A percentile compares a stretch with the other conserved stretches of the same genome.
These are phyloP conservation scores for Erythrophleum fordii DNA, from an alignment of 306 rosid genomes.

Conservation along the genomic window DNA sequence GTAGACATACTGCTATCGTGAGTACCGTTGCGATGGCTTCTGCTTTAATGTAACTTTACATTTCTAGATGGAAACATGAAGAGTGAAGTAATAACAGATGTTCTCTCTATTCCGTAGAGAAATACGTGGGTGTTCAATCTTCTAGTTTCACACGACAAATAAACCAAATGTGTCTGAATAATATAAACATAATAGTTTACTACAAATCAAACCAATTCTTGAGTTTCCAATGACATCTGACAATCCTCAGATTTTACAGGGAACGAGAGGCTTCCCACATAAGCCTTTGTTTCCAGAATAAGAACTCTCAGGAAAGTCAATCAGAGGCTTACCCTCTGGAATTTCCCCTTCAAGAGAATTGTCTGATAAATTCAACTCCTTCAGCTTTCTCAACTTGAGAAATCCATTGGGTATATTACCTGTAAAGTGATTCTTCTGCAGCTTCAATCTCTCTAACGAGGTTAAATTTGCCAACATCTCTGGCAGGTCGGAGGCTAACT, in stretches of 20 bases:
- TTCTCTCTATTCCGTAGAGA: not conserved
- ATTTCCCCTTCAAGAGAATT: slow-evolving; percentile 78
- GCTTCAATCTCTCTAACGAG: slow-evolving; percentile 58
- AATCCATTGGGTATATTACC: slow-evolving; percentile 66
- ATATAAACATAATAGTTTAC: not conserved
- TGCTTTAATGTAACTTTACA: too few species aligned
- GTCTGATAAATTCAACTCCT: slow-evolving; percentile 60
- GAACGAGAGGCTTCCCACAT: slow-evolving; percentile 76
- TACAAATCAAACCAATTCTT: slow-evolving; percentile 6
- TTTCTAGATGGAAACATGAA: not conserved
- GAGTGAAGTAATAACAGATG: not conserved
- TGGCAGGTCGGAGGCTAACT: slow-evolving; percentile 56
- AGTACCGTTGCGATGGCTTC: too few species aligned
- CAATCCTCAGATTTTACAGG: slow-evolving; percentile 54
- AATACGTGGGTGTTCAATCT: not conserved
- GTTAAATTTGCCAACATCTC: slow-evolving; percentile 53
- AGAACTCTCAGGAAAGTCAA: slow-evolving; percentile 61
- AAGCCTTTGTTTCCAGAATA: slow-evolving; percentile 68
- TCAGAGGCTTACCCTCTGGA: slow-evolving; percentile 64
- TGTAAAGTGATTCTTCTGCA: slow-evolving; percentile 62
- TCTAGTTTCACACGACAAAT: not conserved
- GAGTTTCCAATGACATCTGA: not conserved
- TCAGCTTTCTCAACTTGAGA: slow-evolving; percentile 55
- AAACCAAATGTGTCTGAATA: not conserved
- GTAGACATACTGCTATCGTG: too few species aligned